Percentiles rank a stretch among this genome's conserved stretches.
These are phyloP conservation scores for Marasmius oreades DNA, from an alignment of 1,284 basidiomycete genomes.

Conservation along the genomic window DNA sequence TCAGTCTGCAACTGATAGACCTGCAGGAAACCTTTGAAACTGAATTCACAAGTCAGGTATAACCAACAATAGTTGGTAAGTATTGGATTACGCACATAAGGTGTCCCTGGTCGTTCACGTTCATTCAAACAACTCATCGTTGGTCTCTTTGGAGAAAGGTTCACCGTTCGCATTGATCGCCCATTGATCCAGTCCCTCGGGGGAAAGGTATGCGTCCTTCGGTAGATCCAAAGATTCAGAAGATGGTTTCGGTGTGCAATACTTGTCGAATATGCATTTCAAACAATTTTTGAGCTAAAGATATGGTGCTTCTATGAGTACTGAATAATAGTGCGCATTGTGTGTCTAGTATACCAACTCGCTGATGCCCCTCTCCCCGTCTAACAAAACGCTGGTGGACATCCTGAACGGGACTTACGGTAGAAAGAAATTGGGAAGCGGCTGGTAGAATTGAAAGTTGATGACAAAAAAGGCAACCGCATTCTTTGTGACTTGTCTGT, in stretches of 20 bases:
- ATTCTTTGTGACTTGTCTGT: constrained; percentile 23
- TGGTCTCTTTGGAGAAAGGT: constrained; percentile 68
- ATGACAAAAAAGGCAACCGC: neutral
- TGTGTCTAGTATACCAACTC: constrained; percentile 41
- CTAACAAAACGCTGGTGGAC: constrained; percentile 36
- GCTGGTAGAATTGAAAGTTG: neutral
- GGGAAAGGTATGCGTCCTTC: constrained; percentile 38
- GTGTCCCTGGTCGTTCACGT: constrained; percentile 66
- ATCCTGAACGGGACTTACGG: neutral
- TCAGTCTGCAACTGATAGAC: constrained; percentile 79
- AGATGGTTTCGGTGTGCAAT: constrained; percentile 50
- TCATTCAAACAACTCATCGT: constrained; percentile 72
- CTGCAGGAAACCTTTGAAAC: constrained; percentile 75
- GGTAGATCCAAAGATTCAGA: constrained; percentile 16
- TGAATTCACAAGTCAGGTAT: constrained; percentile 22
- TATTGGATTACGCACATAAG: constrained; percentile 55
- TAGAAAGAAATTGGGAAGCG: too few species aligned
- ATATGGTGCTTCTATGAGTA: neutral
- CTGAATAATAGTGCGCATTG: neutral
- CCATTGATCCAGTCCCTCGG: constrained; percentile 66
- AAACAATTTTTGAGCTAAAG: constrained; percentile 60
- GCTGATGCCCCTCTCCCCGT: constrained; percentile 65
- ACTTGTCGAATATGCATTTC: constrained; percentile 71
- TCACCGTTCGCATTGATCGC: constrained; percentile 74
- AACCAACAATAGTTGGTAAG: neutral